These are phyloP conservation scores for Conticribra weissflogii DNA, from an alignment of 108 stramenopile species.

Conservation along the genomic window DNA sequence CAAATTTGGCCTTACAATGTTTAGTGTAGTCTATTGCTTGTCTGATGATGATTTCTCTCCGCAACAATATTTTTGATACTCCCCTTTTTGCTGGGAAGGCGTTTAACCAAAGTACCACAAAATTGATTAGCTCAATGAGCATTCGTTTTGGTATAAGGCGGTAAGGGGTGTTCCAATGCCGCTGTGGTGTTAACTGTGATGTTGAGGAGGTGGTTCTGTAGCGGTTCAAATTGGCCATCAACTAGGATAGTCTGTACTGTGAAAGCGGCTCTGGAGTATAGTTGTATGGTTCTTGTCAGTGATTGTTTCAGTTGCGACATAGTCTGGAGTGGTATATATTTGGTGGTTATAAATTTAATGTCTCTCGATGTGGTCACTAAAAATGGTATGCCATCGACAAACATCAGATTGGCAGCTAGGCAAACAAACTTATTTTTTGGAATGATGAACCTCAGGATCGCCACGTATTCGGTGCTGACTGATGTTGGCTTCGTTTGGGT, in stretches of 20 bases:
- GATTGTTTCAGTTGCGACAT: too few relatives aligned
- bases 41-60: too few relatives aligned
- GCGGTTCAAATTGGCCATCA: slow-evolving; percentile 36
- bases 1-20: too few relatives aligned
- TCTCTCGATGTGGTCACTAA: slow-evolving; percentile 32
- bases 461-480: background rate
- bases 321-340: slow-evolving; percentile 4
- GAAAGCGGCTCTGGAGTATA: slow-evolving; percentile 30
- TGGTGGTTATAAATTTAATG: slow-evolving; percentile 17
- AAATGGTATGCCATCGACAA: slow-evolving; percentile 48
- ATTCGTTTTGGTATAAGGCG: slow-evolving; percentile 20
- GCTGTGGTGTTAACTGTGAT: slow-evolving; percentile 23
- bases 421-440: slow-evolving; percentile 28
- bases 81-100: slow-evolving; percentile 37
- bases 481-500: background rate
- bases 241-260: too few relatives aligned
- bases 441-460: slow-evolving; percentile 26
- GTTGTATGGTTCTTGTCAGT: background rate
- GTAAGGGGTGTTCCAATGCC: slow-evolving; percentile 34
- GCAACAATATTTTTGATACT: too few relatives aligned
- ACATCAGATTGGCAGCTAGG: too few relatives aligned
- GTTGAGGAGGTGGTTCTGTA: too few relatives aligned
- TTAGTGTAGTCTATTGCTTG: too few relatives aligned
- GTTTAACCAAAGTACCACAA: slow-evolving; percentile 33
- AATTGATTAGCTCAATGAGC: slow-evolving; percentile 17